phyloP scores from a whole-genome alignment of 208 protist species.

The Leishmania aethiopica region DNA sequence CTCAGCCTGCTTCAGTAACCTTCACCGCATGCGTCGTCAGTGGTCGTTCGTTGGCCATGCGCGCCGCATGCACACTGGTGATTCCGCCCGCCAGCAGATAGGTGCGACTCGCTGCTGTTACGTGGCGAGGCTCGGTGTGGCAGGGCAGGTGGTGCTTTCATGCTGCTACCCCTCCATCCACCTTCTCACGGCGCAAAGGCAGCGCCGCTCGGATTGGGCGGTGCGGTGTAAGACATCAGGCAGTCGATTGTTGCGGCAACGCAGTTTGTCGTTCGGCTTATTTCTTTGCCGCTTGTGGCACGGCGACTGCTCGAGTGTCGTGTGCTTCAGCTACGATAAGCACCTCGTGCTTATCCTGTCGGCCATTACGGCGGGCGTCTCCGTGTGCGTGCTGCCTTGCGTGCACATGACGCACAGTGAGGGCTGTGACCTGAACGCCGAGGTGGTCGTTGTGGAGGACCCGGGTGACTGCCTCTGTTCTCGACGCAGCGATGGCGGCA shows the following conservation, averaged over 20 bases:
- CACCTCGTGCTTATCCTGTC: slow-evolving; percentile 56
- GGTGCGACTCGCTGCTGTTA: slow-evolving; percentile 26
- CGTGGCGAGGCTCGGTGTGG: slow-evolving; percentile 41
- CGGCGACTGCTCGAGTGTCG: slow-evolving; percentile 44
- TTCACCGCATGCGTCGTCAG: too few relatives aligned
- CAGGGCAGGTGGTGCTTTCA: slow-evolving; percentile 36
- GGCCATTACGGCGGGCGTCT: slow-evolving; percentile 13
- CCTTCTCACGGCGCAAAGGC: slow-evolving; percentile 46
- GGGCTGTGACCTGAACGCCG: slow-evolving; percentile 7
- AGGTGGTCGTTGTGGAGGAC: background rate
- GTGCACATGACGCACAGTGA: slow-evolving; percentile 15
- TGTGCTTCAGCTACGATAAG: slow-evolving; percentile 65
- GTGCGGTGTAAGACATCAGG: slow-evolving; percentile 55
- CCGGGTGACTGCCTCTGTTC: background rate
- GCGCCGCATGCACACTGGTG: slow-evolving; percentile 5
- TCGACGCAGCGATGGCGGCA: too few relatives aligned
- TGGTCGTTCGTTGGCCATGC: too few relatives aligned
- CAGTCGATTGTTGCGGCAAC: slow-evolving; percentile 46
- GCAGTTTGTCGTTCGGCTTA: slow-evolving; percentile 61
- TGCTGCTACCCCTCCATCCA: slow-evolving; percentile 50
- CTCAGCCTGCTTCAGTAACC: too few relatives aligned
- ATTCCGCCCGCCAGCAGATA: slow-evolving; percentile 29
- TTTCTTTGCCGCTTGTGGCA: slow-evolving; percentile 50
- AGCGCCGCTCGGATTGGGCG: slow-evolving; percentile 45
- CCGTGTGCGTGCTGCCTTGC: slow-evolving; percentile 23